phyloP scores from a whole-genome alignment of 2,329 filamentous ascomycete genomes.

The Blastomyces emzantsi region DNA sequence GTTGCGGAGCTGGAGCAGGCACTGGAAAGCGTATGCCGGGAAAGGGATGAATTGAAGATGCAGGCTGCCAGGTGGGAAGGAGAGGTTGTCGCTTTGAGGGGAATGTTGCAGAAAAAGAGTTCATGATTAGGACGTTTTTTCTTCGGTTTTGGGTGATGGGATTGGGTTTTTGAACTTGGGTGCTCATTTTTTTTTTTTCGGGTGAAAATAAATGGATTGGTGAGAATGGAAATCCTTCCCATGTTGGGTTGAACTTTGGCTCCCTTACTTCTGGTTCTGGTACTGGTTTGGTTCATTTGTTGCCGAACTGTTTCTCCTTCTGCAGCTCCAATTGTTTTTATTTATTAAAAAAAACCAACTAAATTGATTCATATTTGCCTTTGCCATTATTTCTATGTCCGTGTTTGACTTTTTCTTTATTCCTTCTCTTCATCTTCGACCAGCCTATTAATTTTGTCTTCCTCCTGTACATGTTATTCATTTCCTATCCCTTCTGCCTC shows the following conservation, averaged over 20 bases:
- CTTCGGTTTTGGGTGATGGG: not conserved
- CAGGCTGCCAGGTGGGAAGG: constrained; percentile 56
- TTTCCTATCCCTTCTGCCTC: not conserved
- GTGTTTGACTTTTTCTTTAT: not conserved
- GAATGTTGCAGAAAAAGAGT: constrained; percentile 28
- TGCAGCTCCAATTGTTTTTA: not conserved
- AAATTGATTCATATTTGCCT: not conserved
- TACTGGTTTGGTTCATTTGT: not conserved
- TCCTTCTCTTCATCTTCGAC: not conserved
- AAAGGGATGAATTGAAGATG: constrained; percentile 55
- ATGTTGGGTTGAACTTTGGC: not conserved
- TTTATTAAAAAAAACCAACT: not conserved
- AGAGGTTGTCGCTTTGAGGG: constrained; percentile 53
- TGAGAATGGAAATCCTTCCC: not conserved
- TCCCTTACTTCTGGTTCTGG: not conserved
- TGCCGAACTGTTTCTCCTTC: not conserved
- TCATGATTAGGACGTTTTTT: not conserved
- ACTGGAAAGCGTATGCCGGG: constrained; percentile 49
- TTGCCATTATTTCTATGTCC: not conserved
- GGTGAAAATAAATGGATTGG: not conserved
- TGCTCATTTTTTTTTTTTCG: not conserved
- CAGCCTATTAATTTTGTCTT: not conserved
- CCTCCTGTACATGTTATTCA: not conserved
- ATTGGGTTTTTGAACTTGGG: not conserved
- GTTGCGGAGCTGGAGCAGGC: constrained; percentile 53